Conservation (phyloP, 2,329 filamentous ascomycete genomes). For the Pseudogymnoascus sp. region DNA sequence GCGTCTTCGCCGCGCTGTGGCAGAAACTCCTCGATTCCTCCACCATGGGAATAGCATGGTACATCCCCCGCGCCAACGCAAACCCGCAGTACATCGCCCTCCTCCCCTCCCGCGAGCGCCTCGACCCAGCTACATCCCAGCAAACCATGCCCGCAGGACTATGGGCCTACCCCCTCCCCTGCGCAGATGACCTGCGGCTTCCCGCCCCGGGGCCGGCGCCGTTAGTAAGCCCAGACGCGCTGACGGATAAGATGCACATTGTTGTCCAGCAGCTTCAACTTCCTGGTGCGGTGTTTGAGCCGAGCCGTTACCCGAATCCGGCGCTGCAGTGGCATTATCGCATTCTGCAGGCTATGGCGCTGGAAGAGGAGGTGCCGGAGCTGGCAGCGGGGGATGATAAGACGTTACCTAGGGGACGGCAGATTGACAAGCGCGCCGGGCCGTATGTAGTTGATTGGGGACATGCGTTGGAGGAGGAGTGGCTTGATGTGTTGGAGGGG, state of each 20-base stretch:
- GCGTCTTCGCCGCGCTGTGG: conserved; percentile 85
- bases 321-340: conserved; percentile 95
- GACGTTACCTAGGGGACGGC: conserved; percentile 73
- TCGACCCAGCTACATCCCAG: conserved; percentile 55
- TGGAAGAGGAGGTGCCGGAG: conserved; percentile 84
- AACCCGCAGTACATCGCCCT: conserved; percentile 73
- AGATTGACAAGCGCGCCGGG: conserved; percentile 83
- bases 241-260: conserved; percentile 74
- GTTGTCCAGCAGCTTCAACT: conserved; percentile 78
- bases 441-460: conserved; percentile 73
- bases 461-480: conserved; percentile 49
- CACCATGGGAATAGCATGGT: conserved; percentile 85
- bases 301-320: conserved; percentile 82
- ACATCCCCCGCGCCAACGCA: conserved; percentile 71
- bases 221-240: conserved; percentile 53
- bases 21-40: conserved; percentile 72
- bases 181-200: conserved; percentile 76
- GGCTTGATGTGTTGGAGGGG: neutral
- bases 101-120: conserved; percentile 61
- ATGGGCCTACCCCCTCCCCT: conserved; percentile 83
- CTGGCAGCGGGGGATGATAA: conserved; percentile 58
- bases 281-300: conserved; percentile 77
- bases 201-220: conserved; percentile 52
- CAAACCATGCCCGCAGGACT: conserved; percentile 72
- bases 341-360: conserved; percentile 80